Evolutionary conservation across 2,329 filamentous ascomycete species (phyloP).

Genomic region (Talaromyces albobiverticillius): DNA sequence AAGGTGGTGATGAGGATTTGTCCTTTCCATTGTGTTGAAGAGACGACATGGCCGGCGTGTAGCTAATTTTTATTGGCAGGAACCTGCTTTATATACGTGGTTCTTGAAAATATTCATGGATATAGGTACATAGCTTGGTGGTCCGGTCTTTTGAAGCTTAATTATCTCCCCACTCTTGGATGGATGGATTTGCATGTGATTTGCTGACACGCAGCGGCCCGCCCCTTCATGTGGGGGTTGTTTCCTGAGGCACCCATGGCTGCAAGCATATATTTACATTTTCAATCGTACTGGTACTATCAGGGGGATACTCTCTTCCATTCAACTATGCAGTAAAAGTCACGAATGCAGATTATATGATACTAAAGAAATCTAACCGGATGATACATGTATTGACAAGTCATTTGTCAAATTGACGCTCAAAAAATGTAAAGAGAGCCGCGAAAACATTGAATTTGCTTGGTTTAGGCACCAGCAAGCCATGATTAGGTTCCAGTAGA

Average conservation of each 20-base stretch:
- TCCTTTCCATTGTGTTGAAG: neutral
- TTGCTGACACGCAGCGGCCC: neutral
- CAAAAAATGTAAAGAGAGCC: neutral
- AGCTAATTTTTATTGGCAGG: neutral
- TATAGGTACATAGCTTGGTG: neutral
- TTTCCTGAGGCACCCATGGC: neutral
- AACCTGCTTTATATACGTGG: neutral
- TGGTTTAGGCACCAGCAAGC: constrained; percentile 11
- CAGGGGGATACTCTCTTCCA: too few species aligned
- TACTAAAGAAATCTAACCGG: neutral
- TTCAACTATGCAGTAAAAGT: neutral
- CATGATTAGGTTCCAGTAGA: constrained; percentile 12
- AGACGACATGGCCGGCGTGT: neutral
- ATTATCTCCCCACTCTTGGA: neutral
- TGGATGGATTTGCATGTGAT: constrained; percentile 1
- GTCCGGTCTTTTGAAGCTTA: neutral
- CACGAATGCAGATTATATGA: neutral
- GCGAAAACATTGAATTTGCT: neutral
- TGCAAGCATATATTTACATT: too few species aligned
- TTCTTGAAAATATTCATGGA: neutral
- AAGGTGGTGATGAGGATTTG: neutral
- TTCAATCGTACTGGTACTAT: too few species aligned
- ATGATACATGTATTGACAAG: constrained; percentile 12
- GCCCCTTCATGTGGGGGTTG: neutral
- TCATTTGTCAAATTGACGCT: neutral